Evolutionary conservation across 176 grass and related monocot genomes (phyloP).

Genomic region (Elymus sibiricus): DNA sequence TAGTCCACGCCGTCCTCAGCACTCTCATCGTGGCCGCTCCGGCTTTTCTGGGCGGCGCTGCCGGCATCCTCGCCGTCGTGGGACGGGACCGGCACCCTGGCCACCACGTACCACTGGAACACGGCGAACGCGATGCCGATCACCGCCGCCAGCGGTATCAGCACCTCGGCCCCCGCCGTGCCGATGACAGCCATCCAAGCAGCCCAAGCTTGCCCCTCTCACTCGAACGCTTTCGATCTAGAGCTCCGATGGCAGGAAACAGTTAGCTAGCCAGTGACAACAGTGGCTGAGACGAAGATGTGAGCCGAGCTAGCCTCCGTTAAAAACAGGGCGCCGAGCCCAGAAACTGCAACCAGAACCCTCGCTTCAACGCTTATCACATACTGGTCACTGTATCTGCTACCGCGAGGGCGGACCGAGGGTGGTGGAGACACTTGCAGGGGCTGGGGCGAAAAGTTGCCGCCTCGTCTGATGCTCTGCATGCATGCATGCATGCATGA

Average conservation of each 20-base stretch:
- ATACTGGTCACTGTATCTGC: background rate
- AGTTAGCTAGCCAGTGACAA: background rate
- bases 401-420: background rate
- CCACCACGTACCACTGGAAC: constrained; percentile 46
- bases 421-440: background rate
- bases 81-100: constrained; percentile 23
- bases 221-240: no score
- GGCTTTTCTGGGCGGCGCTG: background rate
- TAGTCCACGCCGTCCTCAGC: constrained; percentile 12
- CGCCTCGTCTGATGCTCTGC: background rate
- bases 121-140: constrained; percentile 42
- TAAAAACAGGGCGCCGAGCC: background rate
- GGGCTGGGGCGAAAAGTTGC: background rate
- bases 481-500: background rate
- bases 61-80: background rate
- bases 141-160: constrained; percentile 38
- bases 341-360: background rate
- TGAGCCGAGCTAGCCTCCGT: background rate
- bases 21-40: constrained; percentile 7
- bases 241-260: background rate
- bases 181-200: constrained; percentile 2
- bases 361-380: background rate
- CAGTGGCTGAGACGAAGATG: background rate
- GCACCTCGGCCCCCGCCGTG: background rate
- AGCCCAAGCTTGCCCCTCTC: background rate